A percentile compares a stretch with the other conserved stretches of the same genome.
phyloP scores from a whole-genome alignment of 108 stramenopile species.

The Pseudonitzschia delicatissima region DNA sequence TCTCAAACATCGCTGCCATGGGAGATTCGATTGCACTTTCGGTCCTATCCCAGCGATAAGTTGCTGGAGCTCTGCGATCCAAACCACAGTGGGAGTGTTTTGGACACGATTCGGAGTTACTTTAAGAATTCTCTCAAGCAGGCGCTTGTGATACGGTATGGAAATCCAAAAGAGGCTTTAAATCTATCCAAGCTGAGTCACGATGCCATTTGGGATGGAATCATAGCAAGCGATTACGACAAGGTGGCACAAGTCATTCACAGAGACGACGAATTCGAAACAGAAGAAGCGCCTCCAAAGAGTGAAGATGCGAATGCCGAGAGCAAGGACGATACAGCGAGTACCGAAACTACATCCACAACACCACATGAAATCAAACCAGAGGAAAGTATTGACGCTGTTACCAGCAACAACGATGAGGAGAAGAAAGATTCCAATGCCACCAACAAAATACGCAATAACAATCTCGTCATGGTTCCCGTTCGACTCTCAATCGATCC shows the following conservation, averaged over 20 bases:
- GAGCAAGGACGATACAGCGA: not conserved
- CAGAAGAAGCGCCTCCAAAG: constrained; percentile 19
- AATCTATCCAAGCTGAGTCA: constrained; percentile 68
- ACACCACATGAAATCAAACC: no score
- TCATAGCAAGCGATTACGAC: constrained; percentile 31
- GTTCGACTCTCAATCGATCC: constrained; percentile 61
- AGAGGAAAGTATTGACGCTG: not conserved
- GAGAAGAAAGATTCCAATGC: not conserved
- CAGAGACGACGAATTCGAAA: no score
- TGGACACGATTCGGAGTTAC: constrained; percentile 39
- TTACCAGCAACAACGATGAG: not conserved
- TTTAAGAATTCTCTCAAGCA: constrained; percentile 86
- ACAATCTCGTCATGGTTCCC: constrained; percentile 45
- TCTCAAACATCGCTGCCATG: constrained; percentile 44
- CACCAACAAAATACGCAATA: not conserved
- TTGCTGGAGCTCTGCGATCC: constrained; percentile 54
- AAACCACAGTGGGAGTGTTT: constrained; percentile 6
- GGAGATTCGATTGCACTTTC: constrained; percentile 79
- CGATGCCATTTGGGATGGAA: constrained; percentile 64
- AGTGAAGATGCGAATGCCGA: not conserved
- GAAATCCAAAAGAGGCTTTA: constrained; percentile 57
- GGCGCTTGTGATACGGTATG: constrained; percentile 67
- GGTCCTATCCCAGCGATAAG: constrained; percentile 51
- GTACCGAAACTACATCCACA: not conserved
- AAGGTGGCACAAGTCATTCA: no score